Base-by-base conservation (phyloP, 73 alveolate genomes). In the Paramecium caudatum region DNA sequence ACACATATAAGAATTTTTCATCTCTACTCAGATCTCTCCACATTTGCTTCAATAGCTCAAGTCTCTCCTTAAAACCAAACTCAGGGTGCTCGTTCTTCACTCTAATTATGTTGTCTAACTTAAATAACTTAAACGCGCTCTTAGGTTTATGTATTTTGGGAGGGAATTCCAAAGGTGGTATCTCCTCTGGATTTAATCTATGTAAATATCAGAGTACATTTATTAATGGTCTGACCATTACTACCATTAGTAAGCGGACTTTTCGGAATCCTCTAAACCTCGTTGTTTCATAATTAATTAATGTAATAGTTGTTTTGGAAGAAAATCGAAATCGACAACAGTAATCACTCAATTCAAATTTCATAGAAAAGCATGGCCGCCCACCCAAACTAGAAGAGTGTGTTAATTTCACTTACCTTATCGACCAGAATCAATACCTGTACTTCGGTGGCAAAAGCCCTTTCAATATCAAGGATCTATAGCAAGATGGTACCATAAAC, bases 341-440 rank as follows among this genome's bases (percentile, higher is more conserved):
- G 88, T 74, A 74, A 16, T 45, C 19, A 30, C 8, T 16, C 16
- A 74, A 74, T 45, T 27, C 47, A 74, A 74, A 55, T 55, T 74
- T 41, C 6, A 13, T 74, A 74, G 88, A 74, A 47, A 74, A 74
- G 32, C 62, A 45, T 45, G 88, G 88, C 32, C 43, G 88, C 6
- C 88, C 88, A 74, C 93, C 93, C 21, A 70, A 78, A 81, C 36
- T 86, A 86, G 93, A 86, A 25, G 93, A 86, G 32, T 49, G 80
- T 4, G 93, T 86, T 17, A 62, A 70, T 27, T 55, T 86, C 23
- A 63, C 34, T 2, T 86, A 86, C 46, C 41, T 86, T 63, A 86
- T 86, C 13, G 93, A 86, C 65, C 47, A 37, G 68, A 86, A 86
- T 47, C 63, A 70, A 41, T 86, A 86, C 46, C 17, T 86, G 30